Evolutionary conservation across 257 asterid genomes (phyloP).

Genomic region (Osmanthus fragrans): DNA sequence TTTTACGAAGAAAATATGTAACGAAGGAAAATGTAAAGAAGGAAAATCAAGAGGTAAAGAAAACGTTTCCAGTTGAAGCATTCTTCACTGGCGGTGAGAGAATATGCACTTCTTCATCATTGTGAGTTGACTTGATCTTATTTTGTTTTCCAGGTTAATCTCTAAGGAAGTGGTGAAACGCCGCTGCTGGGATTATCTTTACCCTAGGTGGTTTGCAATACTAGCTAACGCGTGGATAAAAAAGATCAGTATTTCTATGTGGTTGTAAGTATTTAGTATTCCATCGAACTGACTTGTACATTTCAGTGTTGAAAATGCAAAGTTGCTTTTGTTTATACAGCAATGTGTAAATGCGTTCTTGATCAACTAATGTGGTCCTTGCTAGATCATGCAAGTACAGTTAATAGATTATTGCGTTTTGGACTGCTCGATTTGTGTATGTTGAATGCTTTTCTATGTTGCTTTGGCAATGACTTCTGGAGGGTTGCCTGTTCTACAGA

Average conservation of each 20-base stretch:
- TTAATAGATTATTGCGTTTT: neutral
- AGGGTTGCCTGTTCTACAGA: neutral
- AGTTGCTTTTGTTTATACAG: neutral
- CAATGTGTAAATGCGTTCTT: neutral
- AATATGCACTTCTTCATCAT: neutral
- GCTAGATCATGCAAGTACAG: neutral
- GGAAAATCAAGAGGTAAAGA: slow-evolving; percentile 4
- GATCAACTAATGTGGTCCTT: neutral
- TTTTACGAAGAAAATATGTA: slow-evolving; percentile 28
- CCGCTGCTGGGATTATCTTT: neutral
- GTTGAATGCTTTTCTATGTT: neutral
- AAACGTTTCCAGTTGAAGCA: neutral
- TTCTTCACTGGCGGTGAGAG: neutral
- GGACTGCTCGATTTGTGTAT: neutral
- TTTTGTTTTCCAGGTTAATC: neutral
- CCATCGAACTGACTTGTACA: neutral
- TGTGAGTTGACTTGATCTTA: neutral
- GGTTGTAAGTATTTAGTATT: neutral
- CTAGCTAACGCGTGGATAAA: neutral
- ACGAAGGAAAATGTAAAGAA: slow-evolving; percentile 17
- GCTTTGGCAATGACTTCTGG: neutral
- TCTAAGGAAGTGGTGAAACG: neutral
- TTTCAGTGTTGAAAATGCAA: neutral
- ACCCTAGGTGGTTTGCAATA: neutral
- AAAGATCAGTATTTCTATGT: neutral